Base-by-base conservation (phyloP, 139 green algal species). In the Chlorella sp. region DNA sequence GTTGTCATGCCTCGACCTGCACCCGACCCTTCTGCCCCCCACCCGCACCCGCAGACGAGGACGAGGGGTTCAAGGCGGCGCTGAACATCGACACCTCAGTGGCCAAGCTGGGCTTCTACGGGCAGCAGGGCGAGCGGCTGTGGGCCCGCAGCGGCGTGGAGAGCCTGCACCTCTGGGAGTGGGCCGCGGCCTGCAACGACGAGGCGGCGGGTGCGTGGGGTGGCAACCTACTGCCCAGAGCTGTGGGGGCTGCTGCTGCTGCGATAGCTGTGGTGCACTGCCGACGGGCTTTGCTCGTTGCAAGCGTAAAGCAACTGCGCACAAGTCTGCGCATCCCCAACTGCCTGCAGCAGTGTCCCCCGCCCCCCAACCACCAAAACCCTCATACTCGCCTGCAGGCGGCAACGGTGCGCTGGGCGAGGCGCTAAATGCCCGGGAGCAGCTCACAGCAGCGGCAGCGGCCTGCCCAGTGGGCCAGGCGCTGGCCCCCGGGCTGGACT, bases 91-190 rank as follows among this genome's bases (percentile, higher is more conserved):
- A 88, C 74, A 96, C 88, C 19, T 91, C 90, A 0, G 92, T 96
- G 0, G 92, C 92, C 79, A 83, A 91, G 74, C 80, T 97, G 46
- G 94, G 92, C 0, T 85, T 95, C 64, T 97, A 95, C 79, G 94
- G 94, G 3, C 32, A 16, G 2, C 51, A 80, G 0, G 68, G 44
- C 2, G 85, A 88, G 20, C 73, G 83, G 73, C 87, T 96, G 80
- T 97, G 94, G 89, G 90, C 73, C 26, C 76, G 83, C 32, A 94
- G 87, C 28, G 90, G 93, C 48, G 95, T 93, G 24, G 94, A 97
- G 80, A 90, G 77, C 6, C 70, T 97, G 73, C 91, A 95, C 86
- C 87, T 96, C 44, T 97, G 94, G 94, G 92, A 97, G 73, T 97
- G 94, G 94, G 34, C 74, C 14, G 85, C 84, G 2, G 92, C 92